Conservation (phyloP, 495 filamentous ascomycete species). For the Penicillium riverlandense region DNA sequence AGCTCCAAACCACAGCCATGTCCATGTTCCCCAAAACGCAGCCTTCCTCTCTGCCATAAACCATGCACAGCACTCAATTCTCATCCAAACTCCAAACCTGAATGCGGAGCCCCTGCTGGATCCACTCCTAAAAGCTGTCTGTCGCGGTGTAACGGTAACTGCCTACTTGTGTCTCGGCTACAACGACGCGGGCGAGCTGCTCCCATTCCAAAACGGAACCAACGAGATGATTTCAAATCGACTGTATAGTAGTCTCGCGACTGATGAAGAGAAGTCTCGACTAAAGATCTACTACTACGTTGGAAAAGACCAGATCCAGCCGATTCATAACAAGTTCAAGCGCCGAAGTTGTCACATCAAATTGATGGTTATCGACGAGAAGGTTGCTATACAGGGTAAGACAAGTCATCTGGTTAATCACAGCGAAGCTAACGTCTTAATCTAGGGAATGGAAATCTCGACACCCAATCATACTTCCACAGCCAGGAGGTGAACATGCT, state of each 20-base stretch:
- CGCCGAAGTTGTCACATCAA: constrained; percentile 67
- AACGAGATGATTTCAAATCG: constrained; percentile 62
- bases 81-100: constrained; percentile 70
- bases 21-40: constrained; percentile 63
- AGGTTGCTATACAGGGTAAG: constrained; percentile 52
- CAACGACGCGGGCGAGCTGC: constrained; percentile 68
- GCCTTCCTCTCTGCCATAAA: constrained; percentile 62
- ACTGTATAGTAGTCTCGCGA: constrained; percentile 44
- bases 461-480: constrained; percentile 77
- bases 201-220: constrained; percentile 67
- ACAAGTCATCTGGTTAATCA: neutral
- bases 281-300: constrained; percentile 62
- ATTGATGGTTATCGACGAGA: constrained; percentile 63
- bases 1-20: constrained; percentile 49
- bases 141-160: constrained; percentile 56
- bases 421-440: neutral
- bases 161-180: constrained; percentile 71
- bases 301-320: constrained; percentile 60
- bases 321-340: constrained; percentile 56
- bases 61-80: constrained; percentile 52
- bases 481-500: constrained; percentile 70
- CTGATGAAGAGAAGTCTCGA: constrained; percentile 31
- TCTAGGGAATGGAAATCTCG: constrained; percentile 65
- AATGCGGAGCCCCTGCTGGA: constrained; percentile 63
- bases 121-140: constrained; percentile 53